Percentiles rank a stretch among this genome's conserved stretches.
phyloP scores from a whole-genome alignment of 2,329 filamentous ascomycete species.

The Helotiales sp. region DNA sequence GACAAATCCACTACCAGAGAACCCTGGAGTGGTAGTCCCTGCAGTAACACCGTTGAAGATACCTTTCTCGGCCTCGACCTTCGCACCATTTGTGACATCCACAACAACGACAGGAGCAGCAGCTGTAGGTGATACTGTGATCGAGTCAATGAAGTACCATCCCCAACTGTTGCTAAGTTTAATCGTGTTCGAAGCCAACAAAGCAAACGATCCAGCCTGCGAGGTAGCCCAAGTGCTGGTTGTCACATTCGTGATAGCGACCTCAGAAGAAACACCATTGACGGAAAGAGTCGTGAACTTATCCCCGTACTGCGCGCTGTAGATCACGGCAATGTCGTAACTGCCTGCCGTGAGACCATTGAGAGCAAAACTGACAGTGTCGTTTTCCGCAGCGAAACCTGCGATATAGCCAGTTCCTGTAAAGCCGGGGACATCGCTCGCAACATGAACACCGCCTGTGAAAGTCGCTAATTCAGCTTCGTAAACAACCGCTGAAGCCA shows the following conservation, averaged over 20 bases:
- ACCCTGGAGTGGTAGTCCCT: constrained; percentile 48
- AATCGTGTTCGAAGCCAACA: constrained; percentile 50
- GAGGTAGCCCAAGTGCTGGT: constrained; percentile 47
- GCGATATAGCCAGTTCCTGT: constrained; percentile 51
- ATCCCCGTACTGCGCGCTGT: constrained; percentile 53
- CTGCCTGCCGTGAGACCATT: constrained; percentile 44
- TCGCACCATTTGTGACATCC: constrained; percentile 27
- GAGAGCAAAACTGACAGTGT: constrained; percentile 52
- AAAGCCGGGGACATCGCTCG: constrained; percentile 24
- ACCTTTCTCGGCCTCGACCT: constrained; percentile 49
- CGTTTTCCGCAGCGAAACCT: constrained; percentile 49
- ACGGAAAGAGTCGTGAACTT: constrained; percentile 51
- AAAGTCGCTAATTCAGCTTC: constrained; percentile 24
- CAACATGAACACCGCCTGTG: constrained; percentile 15
- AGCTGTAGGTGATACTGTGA: constrained; percentile 38
- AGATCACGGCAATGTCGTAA: constrained; percentile 52
- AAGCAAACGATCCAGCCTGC: constrained; percentile 50
- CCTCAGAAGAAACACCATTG: constrained; percentile 50
- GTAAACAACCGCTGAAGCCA: constrained; percentile 21
- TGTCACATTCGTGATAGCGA: constrained; percentile 46
- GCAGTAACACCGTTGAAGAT: constrained; percentile 48
- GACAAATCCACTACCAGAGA: constrained; percentile 52
- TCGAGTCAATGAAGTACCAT: constrained; percentile 52
- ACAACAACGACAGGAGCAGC: constrained; percentile 20
- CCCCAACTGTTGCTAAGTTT: constrained; percentile 55